phyloP scores from a whole-genome alignment of 768 basidiomycete genomes.

The Agrocybe praecox region DNA sequence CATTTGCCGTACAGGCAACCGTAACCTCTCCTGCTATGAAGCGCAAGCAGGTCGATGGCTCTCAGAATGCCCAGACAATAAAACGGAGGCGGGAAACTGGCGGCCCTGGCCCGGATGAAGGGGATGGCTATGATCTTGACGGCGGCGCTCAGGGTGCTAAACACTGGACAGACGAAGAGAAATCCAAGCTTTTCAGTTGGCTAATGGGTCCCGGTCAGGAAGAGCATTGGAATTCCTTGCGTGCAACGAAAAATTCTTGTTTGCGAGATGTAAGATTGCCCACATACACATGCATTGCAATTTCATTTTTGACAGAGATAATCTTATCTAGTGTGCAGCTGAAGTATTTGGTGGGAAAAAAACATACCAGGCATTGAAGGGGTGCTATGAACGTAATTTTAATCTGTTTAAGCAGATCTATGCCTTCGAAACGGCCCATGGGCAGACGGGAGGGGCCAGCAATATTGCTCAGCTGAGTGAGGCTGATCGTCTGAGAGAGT shows the following conservation, averaged over 20 bases:
- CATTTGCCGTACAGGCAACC: slow-evolving; percentile 32
- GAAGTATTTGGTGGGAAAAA: slow-evolving; percentile 78
- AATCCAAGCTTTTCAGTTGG: slow-evolving; percentile 77
- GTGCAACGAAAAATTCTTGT: slow-evolving; percentile 82
- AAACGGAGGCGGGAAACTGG: slow-evolving; percentile 53
- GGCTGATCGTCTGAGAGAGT: slow-evolving; percentile 67
- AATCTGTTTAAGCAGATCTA: slow-evolving; percentile 85
- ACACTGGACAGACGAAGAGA: slow-evolving; percentile 87
- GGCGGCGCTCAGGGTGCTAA: slow-evolving; percentile 65
- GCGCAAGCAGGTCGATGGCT: slow-evolving; percentile 53
- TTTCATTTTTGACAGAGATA: slow-evolving; percentile 6
- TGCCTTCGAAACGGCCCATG: slow-evolving; percentile 61
- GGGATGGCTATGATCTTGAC: slow-evolving; percentile 46
- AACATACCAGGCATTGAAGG: slow-evolving; percentile 82
- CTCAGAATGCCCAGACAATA: slow-evolving; percentile 32
- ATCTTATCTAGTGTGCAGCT: slow-evolving; percentile 55
- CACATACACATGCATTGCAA: background rate
- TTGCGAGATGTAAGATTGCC: slow-evolving; percentile 62
- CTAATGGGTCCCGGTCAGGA: slow-evolving; percentile 73
- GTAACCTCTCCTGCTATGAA: slow-evolving; percentile 43
- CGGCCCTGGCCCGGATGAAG: slow-evolving; percentile 24
- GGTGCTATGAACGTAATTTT: slow-evolving; percentile 85
- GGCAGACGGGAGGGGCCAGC: slow-evolving; percentile 31
- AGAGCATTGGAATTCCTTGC: slow-evolving; percentile 77
- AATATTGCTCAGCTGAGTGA: slow-evolving; percentile 49